Percentiles rank a stretch among this genome's conserved stretches.
phyloP scores from a whole-genome alignment of 345 rosid genomes.

The Citrus maxima region DNA sequence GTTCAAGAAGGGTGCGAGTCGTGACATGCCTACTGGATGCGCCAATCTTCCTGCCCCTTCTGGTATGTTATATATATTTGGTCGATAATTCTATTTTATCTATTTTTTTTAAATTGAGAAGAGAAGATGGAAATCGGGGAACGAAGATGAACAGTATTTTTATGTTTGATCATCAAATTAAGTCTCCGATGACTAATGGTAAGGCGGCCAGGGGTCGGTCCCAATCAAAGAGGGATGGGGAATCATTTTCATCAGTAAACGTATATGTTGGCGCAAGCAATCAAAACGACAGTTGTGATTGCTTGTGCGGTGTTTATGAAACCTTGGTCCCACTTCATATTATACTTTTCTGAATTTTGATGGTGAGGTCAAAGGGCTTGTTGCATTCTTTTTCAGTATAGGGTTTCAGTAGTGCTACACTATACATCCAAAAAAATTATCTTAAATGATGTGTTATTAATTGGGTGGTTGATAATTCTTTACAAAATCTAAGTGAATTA shows the following conservation, averaged over 20 bases:
- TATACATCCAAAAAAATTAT: no score
- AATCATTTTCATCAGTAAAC: not conserved
- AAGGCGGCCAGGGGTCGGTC: no score
- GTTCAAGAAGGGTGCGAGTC: not conserved
- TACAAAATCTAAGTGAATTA: no score
- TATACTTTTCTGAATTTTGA: not conserved
- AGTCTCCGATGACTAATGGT: no score
- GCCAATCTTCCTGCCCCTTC: not conserved
- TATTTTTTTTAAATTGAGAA: no score
- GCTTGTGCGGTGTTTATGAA: not conserved
- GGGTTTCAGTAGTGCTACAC: no score
- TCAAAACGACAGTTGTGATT: not conserved
- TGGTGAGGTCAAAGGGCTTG: no score
- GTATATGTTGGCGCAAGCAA: not conserved
- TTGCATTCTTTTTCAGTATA: no score
- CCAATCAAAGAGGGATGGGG: not conserved
- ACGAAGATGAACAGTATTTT: not conserved
- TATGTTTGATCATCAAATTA: no score
- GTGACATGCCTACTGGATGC: constrained; percentile 25
- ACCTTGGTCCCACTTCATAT: not conserved
- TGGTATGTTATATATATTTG: not conserved
- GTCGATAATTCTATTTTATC: no score
- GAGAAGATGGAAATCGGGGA: not conserved
- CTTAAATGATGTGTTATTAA: no score
- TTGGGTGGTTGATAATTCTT: no score